phyloP scores from a whole-genome alignment of 2,329 filamentous ascomycete genomes.

The Trichophyton simii region DNA sequence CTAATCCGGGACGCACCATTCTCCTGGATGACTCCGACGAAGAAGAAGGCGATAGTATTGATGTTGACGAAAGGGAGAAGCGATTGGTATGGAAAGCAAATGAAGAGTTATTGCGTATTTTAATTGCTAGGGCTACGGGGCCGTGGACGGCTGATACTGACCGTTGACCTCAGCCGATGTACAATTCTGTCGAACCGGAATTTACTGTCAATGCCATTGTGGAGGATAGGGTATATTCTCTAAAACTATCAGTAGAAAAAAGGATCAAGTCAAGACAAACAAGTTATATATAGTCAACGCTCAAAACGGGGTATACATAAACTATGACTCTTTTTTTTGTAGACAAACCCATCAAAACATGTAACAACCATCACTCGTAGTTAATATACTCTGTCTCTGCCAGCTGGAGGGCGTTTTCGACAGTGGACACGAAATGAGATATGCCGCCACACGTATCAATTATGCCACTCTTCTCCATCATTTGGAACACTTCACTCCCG shows the following conservation, averaged over 20 bases:
- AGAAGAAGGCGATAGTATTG: conserved; percentile 12
- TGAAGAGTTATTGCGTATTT: conserved; percentile 21
- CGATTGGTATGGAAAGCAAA: conserved; percentile 21
- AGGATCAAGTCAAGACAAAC: too few relatives aligned
- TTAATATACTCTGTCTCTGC: conserved; percentile 56
- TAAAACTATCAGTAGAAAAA: too few relatives aligned
- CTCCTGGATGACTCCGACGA: conserved; percentile 15
- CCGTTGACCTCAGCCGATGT: background rate
- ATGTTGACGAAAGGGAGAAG: conserved; percentile 13
- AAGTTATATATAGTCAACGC: background rate
- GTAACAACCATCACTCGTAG: background rate
- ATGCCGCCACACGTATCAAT: conserved; percentile 68
- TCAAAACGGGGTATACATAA: background rate
- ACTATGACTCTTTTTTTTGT: background rate
- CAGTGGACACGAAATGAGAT: conserved; percentile 65
- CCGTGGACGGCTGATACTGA: background rate
- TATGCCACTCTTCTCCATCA: conserved; percentile 72
- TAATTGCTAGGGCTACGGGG: conserved; percentile 22
- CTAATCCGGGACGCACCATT: conserved; percentile 12
- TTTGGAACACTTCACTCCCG: conserved; percentile 49
- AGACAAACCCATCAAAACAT: background rate
- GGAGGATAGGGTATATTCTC: too few relatives aligned
- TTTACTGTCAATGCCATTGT: background rate
- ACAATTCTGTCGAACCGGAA: background rate
- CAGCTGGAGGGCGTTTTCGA: conserved; percentile 70